phyloP scores from a whole-genome alignment of 768 basidiomycete genomes.

The Neoboletus brunneissimus region DNA sequence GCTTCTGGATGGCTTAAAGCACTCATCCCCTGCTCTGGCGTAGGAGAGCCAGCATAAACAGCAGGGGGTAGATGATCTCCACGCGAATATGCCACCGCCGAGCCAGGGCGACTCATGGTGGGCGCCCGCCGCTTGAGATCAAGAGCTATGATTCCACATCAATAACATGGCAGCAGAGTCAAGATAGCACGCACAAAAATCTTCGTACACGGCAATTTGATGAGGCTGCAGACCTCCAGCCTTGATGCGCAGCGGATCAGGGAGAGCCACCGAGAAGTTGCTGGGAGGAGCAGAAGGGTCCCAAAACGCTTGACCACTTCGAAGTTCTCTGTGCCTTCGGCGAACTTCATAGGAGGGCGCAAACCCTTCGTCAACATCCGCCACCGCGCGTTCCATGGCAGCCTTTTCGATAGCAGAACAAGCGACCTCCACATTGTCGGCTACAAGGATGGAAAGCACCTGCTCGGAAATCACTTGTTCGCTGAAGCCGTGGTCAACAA shows the following conservation, averaged over 20 bases:
- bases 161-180: slow-evolving; percentile 9
- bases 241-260: slow-evolving; percentile 87
- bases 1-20: slow-evolving; percentile 73
- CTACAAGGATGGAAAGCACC: slow-evolving; percentile 73
- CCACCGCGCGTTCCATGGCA: slow-evolving; percentile 92
- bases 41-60: slow-evolving; percentile 61
- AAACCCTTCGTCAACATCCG: slow-evolving; percentile 91
- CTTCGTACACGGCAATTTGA: slow-evolving; percentile 91
- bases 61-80: slow-evolving; percentile 41
- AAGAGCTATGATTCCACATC: slow-evolving; percentile 35
- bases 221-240: slow-evolving; percentile 74
- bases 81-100: slow-evolving; percentile 64
- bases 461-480: slow-evolving; percentile 86
- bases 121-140: slow-evolving; percentile 56
- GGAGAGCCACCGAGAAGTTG: slow-evolving; percentile 68
- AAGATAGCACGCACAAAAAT: slow-evolving; percentile 62
- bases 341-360: slow-evolving; percentile 77
- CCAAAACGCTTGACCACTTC: slow-evolving; percentile 80
- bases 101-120: slow-evolving; percentile 60
- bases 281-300: slow-evolving; percentile 73
- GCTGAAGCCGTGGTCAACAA: slow-evolving; percentile 85
- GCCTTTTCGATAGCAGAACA: slow-evolving; percentile 95
- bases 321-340: slow-evolving; percentile 82
- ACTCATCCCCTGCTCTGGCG: slow-evolving; percentile 49
- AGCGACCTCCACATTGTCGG: slow-evolving; percentile 91